Base-by-base conservation (phyloP, 345 rosid genomes). In the Hibiscus mutabilis region DNA sequence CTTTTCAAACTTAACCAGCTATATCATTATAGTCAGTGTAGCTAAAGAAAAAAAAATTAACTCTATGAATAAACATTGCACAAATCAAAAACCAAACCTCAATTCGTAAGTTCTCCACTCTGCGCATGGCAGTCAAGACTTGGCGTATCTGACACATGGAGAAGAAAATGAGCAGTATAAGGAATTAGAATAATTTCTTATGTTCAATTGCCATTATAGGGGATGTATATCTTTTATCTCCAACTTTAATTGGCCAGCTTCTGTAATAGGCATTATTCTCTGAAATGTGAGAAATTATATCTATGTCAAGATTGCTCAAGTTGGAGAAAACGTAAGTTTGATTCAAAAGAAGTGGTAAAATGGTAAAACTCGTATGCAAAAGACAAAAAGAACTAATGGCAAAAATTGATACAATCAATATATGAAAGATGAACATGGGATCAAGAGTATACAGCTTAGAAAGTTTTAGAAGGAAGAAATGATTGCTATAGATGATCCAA, bases 51-150 rank as follows among this genome's bases (percentile, higher is more conserved):
- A 59, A 59, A 16, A 21, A 22, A 59, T 33, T 9, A 57, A 70
- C 51, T 46, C 51, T 46, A 46, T 46, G 51, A 12, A 46, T 46
- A 46, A 46, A 46, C 51, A 64, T 73, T 60, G 27, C 44, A 71
- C 31, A 70, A 74, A 40, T 72, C 29, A 68, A 72, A 72, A 77
- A 57, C 52, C 87, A 69, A 83, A 91, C 98, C 97, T 93, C 96
- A 70, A 81, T 73, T 67, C 85, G 84, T 75, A 89, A 56, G 77
- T 82, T 86, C 78, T 88, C 97, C 65, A 92, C 93, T 78, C 96
- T 83, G 71, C 90, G 90, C 87, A 91, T 82, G 77, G 91, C 91
- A 70, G 74, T 83, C 87, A 91, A 75, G 77, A 85, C 97, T 76
- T 88, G 97, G 70, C 91, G 96, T 74, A 93, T 83, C 98, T 90